Evolutionary conservation across 345 rosid genomes (phyloP).

Genomic region (Eucalyptus urophylla): DNA sequence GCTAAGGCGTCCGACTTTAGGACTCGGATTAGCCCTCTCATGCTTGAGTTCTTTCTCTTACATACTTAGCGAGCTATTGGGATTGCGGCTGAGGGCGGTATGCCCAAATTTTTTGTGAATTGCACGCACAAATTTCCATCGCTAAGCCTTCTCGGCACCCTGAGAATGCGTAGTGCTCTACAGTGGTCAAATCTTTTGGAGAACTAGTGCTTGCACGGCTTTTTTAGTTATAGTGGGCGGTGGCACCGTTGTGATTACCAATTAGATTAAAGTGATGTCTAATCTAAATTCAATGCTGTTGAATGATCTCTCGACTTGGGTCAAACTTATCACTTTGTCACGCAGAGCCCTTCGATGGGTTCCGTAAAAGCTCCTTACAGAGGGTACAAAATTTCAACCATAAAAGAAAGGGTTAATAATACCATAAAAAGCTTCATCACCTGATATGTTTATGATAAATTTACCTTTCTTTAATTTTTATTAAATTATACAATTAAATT

Average conservation of each 20-base stretch:
- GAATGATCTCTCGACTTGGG: neutral
- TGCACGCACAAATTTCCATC: neutral
- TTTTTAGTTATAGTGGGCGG: neutral
- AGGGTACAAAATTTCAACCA: neutral
- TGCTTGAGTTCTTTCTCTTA: neutral
- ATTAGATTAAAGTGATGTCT: neutral
- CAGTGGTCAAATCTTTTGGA: neutral
- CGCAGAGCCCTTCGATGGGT: neutral
- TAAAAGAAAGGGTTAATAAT: neutral
- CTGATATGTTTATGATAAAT: accelerated
- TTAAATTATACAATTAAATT: too few relatives aligned
- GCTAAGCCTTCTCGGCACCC: neutral
- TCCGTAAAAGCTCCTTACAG: neutral
- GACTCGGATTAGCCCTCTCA: neutral
- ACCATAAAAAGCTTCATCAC: accelerated
- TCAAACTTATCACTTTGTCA: neutral
- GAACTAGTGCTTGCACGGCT: neutral
- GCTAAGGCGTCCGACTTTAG: neutral
- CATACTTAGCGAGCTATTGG: neutral
- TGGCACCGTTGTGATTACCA: neutral
- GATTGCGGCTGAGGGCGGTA: neutral
- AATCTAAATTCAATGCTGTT: neutral
- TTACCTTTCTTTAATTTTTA: too few relatives aligned
- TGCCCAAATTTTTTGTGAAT: neutral
- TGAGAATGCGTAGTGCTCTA: neutral